phyloP scores from a whole-genome alignment of 2,329 filamentous ascomycete genomes.

The Phialocephala sp. region DNA sequence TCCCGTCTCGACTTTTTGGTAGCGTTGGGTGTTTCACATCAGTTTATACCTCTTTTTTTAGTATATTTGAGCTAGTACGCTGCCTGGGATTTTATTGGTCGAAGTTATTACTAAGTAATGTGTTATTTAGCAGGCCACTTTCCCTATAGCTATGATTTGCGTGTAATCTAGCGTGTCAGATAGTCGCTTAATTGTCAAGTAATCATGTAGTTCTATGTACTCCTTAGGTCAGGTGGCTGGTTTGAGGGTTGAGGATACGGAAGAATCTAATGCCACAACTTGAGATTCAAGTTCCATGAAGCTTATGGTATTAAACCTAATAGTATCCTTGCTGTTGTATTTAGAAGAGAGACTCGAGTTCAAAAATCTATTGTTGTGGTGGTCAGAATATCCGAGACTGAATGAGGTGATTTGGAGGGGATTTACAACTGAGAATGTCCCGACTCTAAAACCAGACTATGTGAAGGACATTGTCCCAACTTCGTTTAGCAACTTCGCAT shows the following conservation, averaged over 20 bases:
- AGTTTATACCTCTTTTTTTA: not conserved
- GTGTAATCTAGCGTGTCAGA: not conserved
- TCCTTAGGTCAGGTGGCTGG: not conserved
- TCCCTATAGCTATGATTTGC: not conserved
- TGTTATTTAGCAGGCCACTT: not conserved
- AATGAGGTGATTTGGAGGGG: not conserved
- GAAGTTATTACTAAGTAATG: not conserved
- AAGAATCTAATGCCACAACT: not conserved
- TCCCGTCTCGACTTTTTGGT: slow-evolving; percentile 1
- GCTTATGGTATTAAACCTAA: not conserved
- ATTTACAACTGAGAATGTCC: not conserved
- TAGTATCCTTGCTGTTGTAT: not conserved
- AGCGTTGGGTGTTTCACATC: not conserved
- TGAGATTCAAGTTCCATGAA: not conserved
- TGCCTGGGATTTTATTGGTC: not conserved
- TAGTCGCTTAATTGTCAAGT: not conserved
- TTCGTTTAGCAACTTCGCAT: not conserved
- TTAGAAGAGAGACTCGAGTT: too few relatives aligned
- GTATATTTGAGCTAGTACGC: not conserved
- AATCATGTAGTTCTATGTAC: slow-evolving; percentile 8
- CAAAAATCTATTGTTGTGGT: too few relatives aligned
- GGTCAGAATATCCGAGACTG: not conserved
- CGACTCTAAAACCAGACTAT: too few relatives aligned
- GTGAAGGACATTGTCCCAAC: not conserved
- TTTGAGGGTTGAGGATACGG: not conserved